Conservation (phyloP, 192 early-diverging fungal species). For the Entomortierella chlamydospora region DNA sequence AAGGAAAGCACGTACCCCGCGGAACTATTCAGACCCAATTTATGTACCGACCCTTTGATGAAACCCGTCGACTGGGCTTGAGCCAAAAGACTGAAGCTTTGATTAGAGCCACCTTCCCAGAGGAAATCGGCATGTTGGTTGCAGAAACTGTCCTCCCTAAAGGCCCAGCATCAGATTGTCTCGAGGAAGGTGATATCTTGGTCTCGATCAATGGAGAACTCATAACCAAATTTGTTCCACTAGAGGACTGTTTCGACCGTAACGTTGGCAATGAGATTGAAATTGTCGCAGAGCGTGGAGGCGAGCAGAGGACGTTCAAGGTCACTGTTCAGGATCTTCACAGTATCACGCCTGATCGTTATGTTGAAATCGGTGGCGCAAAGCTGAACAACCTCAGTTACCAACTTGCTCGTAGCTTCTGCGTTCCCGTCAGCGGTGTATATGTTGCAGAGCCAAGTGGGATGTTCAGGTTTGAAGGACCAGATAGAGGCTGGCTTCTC, state of each 20-base stretch:
- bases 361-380: slow-evolving; percentile 87
- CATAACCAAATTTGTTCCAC: slow-evolving; percentile 86
- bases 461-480: slow-evolving; percentile 79
- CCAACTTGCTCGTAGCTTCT: slow-evolving; percentile 76
- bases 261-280: slow-evolving; percentile 70
- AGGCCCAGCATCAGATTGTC: slow-evolving; percentile 70
- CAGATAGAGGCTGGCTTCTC: slow-evolving; percentile 82
- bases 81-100: slow-evolving; percentile 69
- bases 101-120: slow-evolving; percentile 67
- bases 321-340: slow-evolving; percentile 79
- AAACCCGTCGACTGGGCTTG: slow-evolving; percentile 77
- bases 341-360: slow-evolving; percentile 85
- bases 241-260: slow-evolving; percentile 78
- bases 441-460: slow-evolving; percentile 75
- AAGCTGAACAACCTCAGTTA: slow-evolving; percentile 80
- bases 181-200: slow-evolving; percentile 85
- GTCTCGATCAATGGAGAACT: slow-evolving; percentile 74
- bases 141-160: slow-evolving; percentile 79
- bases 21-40: slow-evolving; percentile 84
- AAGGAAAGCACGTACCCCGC: slow-evolving; percentile 61
- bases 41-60: slow-evolving; percentile 81
- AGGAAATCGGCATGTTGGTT: slow-evolving; percentile 85
- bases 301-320: slow-evolving; percentile 67
- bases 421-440: slow-evolving; percentile 80
- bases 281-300: slow-evolving; percentile 79